Base-by-base conservation (phyloP, 768 basidiomycete species). In the Tylopilus plumbeoviolaceoides region DNA sequence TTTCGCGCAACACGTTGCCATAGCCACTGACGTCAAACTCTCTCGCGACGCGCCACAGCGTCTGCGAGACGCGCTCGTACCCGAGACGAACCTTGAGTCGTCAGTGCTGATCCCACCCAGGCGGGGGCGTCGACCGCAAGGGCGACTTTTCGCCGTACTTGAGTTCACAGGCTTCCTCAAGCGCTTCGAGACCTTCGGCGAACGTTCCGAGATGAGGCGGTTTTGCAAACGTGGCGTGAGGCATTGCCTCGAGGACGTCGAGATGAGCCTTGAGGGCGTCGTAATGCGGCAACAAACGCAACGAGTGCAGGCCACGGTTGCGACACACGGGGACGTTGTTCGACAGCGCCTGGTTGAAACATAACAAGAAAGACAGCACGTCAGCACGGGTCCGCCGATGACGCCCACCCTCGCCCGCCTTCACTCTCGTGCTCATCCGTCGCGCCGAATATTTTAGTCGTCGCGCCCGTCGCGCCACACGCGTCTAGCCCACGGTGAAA, bases 21-120 rank as follows among this genome's bases (percentile, higher is more conserved):
- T 87, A 89, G 11, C 87, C 86, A 27, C 82, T 76, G 3, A 86
- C 81, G 59, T 87, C 84, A 54, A 87, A 87, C 61, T 89, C 87
- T 28, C 78, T 69, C 25, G 86, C 82, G 18, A 87, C 82, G 18
- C 78, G 74, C 87, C 86, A 89, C 2, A 89, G 70, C 40, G 84
- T 81, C 60, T 83, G 79, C 1, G 78, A 73, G 4, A 84, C 66
- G 48, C 79, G 77, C 59, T 85, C 84, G 57, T 89, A 89, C 9
- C 87, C 85, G 14, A 80, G 63, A 4, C 77, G 77, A 10, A 89
- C 72, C 61, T 85, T 84, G 27, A 67, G 60, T 7, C 75, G 74
- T 84, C 86, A 87, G 44, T 83, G 74, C 11, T 72, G 69, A 27
- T 75, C 78, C 78, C 80, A 80, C 53, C 78, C 75, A 5, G 74